Evolutionary conservation across 192 early-diverging fungal genomes (phyloP), one percentile per base, ranked within the genome.

Genomic region (Martensiomyces pterosporus): DNA sequence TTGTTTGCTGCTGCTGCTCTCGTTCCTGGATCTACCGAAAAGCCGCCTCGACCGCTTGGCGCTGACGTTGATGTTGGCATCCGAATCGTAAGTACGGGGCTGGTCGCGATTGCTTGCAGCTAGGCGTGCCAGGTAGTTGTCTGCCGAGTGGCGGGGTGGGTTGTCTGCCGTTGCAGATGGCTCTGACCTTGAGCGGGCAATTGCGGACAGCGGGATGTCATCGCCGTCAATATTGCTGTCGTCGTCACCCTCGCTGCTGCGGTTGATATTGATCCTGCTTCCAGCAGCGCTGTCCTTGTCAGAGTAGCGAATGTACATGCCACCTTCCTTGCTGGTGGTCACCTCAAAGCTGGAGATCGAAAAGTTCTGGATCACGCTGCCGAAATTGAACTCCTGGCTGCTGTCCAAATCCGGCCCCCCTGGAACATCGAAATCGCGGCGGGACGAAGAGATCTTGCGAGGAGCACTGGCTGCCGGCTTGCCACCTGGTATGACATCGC

Each of bases 161-260:
- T 23, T 39, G 33, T 26, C n/a, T n/a, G n/a, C n/a, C n/a, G n/a
- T n/a, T n/a, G n/a, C n/a, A 23, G 25, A 37, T 19, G 69, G 62
- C 62, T 72, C 69, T 0, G 69, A 72, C 34, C 18, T 53, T 10
- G 69, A 72, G 27, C 69, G 61, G 13, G 29, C 53, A 32, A 72
- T 61, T 12, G 53, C 26, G 3, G 69, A 55, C 19, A 72, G 44
- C 7, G 69, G 69, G 13, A 72, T 39, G 5, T 72, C 69, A 21
- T 72, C 69, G 27, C 49, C 57, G 21, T 65, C 69, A 41, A 51
- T 64, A 39, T 49, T 43, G 40, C 39, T 41, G 42, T 8, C 53
- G 5, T 36, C 52, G 16, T 29, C 19, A 0, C 9, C 39, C 43
- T 43, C 26, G 26, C 14, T 24, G 17, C 22, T 35, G 40, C 21